phyloP scores from a whole-genome alignment of 108 stramenopile genomes.

The Skeletonema marinoi region DNA sequence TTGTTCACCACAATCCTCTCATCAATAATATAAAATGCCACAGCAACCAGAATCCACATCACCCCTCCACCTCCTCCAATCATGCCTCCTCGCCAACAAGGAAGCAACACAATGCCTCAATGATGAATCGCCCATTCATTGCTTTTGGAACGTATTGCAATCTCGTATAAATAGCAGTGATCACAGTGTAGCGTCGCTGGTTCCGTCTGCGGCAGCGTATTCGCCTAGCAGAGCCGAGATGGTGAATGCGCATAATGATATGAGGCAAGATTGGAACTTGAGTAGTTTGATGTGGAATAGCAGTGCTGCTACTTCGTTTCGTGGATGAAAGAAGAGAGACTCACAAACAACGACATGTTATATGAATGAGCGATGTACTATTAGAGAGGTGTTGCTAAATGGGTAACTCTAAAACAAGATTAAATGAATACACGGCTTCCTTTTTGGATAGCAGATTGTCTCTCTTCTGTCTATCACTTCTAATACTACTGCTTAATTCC shows the following conservation, averaged over 20 bases:
- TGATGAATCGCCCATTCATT: neutral
- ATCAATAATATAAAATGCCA: neutral
- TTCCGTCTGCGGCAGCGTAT: too few species aligned
- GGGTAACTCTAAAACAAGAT: too few species aligned
- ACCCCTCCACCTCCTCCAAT: neutral
- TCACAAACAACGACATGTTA: too few species aligned
- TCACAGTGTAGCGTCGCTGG: neutral
- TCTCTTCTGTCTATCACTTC: too few species aligned
- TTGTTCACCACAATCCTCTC: too few species aligned
- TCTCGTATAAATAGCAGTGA: neutral
- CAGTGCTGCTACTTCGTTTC: neutral
- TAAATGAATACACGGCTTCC: too few species aligned
- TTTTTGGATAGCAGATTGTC: too few species aligned
- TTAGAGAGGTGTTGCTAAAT: too few species aligned
- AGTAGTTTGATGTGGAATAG: neutral
- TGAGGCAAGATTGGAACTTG: conserved; percentile 6
- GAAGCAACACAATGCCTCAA: neutral
- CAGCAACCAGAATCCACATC: neutral
- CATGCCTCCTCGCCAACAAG: neutral
- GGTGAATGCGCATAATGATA: neutral
- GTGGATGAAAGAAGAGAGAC: neutral
- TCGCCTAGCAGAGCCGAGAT: too few species aligned
- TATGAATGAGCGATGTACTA: too few species aligned
- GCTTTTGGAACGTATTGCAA: neutral
- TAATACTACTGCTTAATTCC: too few species aligned